Conservation (phyloP, 345 rosid genomes). For the Toxicodendron radicans region DNA sequence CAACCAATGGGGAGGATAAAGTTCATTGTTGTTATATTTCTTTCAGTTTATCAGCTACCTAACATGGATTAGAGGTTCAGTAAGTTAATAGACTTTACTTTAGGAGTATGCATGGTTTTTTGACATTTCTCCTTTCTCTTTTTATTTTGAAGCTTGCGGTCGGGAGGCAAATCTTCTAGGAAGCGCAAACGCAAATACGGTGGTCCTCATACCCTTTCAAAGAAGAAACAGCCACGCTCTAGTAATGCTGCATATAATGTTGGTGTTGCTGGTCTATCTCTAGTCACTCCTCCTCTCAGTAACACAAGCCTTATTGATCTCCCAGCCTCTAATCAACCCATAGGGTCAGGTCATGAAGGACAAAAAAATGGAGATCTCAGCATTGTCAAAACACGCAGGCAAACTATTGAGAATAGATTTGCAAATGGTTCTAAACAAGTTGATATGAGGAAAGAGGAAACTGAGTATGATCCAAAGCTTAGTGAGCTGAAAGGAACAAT, state of each 20-base stretch:
- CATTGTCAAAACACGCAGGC: slow-evolving; percentile 31
- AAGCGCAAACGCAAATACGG: slow-evolving; percentile 83
- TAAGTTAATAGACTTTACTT: neutral
- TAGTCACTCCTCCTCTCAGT: slow-evolving; percentile 39
- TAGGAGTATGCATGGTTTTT: neutral
- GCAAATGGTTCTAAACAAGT: slow-evolving; percentile 33
- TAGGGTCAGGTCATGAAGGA: slow-evolving; percentile 34
- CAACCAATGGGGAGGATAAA: neutral
- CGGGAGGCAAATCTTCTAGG: slow-evolving; percentile 76
- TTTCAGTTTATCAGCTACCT: neutral
- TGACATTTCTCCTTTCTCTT: slow-evolving; percentile 2
- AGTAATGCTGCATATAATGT: slow-evolving; percentile 30
- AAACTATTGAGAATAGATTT: slow-evolving; percentile 48
- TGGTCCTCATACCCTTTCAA: slow-evolving; percentile 51
- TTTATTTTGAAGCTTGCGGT: slow-evolving; percentile 54
- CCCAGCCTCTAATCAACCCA: slow-evolving; percentile 30
- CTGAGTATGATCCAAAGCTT: slow-evolving; percentile 84
- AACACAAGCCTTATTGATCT: slow-evolving; percentile 35
- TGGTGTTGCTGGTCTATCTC: slow-evolving; percentile 39
- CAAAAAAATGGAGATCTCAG: slow-evolving; percentile 36
- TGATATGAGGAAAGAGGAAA: slow-evolving; percentile 42
- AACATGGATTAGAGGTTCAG: neutral
- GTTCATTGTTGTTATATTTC: neutral
- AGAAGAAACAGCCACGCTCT: slow-evolving; percentile 68
- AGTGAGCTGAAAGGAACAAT: slow-evolving; percentile 71